A percentile compares a stretch with the other conserved stretches of the same genome.
phyloP scores from a whole-genome alignment of 805 yeast species.

The Candida koratica region DNA sequence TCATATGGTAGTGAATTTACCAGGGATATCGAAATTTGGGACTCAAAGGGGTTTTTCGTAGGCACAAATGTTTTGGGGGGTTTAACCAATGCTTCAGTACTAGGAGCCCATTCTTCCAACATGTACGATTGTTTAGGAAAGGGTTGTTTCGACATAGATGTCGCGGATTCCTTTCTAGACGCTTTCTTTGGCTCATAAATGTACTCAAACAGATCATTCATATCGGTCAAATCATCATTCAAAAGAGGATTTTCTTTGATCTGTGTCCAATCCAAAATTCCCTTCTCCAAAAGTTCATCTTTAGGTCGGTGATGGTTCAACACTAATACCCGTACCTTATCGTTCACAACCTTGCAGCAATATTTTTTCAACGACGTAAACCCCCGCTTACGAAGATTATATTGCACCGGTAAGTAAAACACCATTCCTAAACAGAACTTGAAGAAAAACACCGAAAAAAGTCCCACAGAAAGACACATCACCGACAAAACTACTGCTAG shows the following conservation, averaged over 20 bases:
- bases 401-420: constrained; percentile 48
- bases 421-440: constrained; percentile 53
- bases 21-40: too few species aligned
- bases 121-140: constrained; percentile 1
- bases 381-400: constrained; percentile 35
- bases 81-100: constrained; percentile 4
- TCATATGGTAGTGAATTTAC: too few species aligned
- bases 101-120: constrained; percentile 15
- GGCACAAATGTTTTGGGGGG: constrained; percentile 5
- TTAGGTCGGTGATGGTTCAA: constrained; percentile 36
- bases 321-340: constrained; percentile 52
- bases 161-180: constrained; percentile 9
- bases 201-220: constrained; percentile 12
- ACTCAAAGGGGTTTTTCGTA: constrained; percentile 6
- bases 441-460: constrained; percentile 68
- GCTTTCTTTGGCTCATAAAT: too few species aligned
- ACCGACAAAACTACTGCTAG: constrained; percentile 72
- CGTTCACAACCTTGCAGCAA: constrained; percentile 58
- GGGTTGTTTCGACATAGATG: neutral
- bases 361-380: constrained; percentile 52
- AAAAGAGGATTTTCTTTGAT: constrained; percentile 28
- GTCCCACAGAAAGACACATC: constrained; percentile 69
- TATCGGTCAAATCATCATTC: constrained; percentile 10
- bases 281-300: constrained; percentile 28
- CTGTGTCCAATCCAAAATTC: constrained; percentile 23